Evolutionary conservation across 345 rosid species (phyloP).

Genomic region (Sonneratia caseolaris): DNA sequence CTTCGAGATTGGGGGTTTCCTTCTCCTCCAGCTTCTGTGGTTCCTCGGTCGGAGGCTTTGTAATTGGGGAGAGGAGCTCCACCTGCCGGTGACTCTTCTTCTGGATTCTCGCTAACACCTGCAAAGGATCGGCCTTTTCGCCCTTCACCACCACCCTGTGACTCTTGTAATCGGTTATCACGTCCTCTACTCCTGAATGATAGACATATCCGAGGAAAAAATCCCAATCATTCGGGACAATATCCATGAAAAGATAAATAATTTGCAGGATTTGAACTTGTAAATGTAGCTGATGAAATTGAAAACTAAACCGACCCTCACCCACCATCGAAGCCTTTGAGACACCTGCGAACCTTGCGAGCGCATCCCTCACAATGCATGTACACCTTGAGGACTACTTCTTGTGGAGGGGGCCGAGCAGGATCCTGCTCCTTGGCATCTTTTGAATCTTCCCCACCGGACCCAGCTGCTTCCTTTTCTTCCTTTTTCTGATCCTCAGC

Average conservation of each 20-base stretch:
- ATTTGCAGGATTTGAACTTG: neutral
- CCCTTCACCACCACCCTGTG: slow-evolving; percentile 89
- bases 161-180: slow-evolving; percentile 65
- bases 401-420: slow-evolving; percentile 53
- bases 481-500: slow-evolving; percentile 14
- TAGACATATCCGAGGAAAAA: neutral
- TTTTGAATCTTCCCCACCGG: neutral
- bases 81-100: slow-evolving; percentile 78
- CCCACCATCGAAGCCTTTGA: slow-evolving; percentile 70
- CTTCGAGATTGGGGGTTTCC: slow-evolving; percentile 44
- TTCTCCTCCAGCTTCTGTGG: slow-evolving; percentile 30
- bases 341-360: slow-evolving; percentile 65
- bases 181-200: slow-evolving; percentile 70
- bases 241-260: neutral
- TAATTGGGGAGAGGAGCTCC: slow-evolving; percentile 81
- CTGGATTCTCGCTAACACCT: slow-evolving; percentile 69
- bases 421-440: slow-evolving; percentile 4
- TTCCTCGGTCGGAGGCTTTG: slow-evolving; percentile 31
- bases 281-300: neutral
- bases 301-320: too few species aligned
- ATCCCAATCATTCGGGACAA: neutral
- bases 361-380: slow-evolving; percentile 99
- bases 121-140: slow-evolving; percentile 80
- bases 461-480: neutral
- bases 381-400: slow-evolving; percentile 64